Percentiles rank a stretch among this genome's conserved stretches.
Conservation (phyloP, 495 filamentous ascomycete genomes). For the Apodospora peruviana region DNA sequence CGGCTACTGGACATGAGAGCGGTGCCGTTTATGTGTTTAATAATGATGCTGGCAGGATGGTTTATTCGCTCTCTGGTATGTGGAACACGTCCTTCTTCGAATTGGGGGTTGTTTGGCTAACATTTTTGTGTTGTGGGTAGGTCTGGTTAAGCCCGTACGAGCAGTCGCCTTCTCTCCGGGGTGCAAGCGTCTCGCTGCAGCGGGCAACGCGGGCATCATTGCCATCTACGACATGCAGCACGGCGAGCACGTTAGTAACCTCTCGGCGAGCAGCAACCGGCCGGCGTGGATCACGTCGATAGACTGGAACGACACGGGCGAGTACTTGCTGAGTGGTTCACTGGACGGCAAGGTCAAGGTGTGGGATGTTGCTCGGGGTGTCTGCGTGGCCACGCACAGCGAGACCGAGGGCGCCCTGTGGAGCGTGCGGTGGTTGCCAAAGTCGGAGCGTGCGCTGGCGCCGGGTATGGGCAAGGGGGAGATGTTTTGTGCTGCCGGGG, state of each 20-base stretch:
- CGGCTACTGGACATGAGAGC: constrained; percentile 88
- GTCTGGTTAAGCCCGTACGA: constrained; percentile 79
- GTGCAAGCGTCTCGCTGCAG: constrained; percentile 80
- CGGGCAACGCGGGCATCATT: constrained; percentile 83
- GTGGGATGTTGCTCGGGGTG: constrained; percentile 77
- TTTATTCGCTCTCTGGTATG: constrained; percentile 79
- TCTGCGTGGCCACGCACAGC: constrained; percentile 88
- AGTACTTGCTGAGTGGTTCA: constrained; percentile 81
- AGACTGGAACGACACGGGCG: constrained; percentile 90
- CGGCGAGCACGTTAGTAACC: constrained; percentile 85
- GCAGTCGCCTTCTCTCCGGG: constrained; percentile 81
- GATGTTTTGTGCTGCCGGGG: constrained; percentile 81
- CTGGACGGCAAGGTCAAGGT: constrained; percentile 93
- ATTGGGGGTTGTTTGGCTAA: constrained; percentile 1
- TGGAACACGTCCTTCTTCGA: too few relatives aligned
- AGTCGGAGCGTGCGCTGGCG: constrained; percentile 36
- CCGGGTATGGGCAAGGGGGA: constrained; percentile 60
- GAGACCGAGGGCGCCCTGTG: constrained; percentile 85
- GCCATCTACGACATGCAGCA: constrained; percentile 85
- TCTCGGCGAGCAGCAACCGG: constrained; percentile 55
- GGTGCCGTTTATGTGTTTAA: constrained; percentile 93
- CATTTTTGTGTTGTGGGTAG: constrained; percentile 33
- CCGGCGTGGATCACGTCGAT: constrained; percentile 81
- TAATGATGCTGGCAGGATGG: constrained; percentile 78
- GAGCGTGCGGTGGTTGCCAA: constrained; percentile 85